Evolutionary conservation across 129 eudicot genomes (phyloP).

Genomic region (Centaurea solstitialis): DNA sequence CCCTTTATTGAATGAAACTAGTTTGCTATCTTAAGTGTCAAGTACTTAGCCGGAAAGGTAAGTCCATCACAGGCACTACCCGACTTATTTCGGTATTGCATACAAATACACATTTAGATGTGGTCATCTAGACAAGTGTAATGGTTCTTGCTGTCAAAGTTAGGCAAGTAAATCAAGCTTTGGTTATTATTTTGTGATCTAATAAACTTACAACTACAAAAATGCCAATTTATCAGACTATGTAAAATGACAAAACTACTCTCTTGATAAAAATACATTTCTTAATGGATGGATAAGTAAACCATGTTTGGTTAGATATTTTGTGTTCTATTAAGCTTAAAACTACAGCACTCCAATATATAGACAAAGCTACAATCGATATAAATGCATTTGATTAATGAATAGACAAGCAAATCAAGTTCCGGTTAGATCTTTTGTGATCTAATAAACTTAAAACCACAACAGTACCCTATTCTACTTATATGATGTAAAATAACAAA

Average conservation of each 20-base stretch:
- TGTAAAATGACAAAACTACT: not conserved
- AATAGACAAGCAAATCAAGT: not conserved
- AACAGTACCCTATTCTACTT: not conserved
- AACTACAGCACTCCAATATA: not conserved
- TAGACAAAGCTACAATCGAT: too few species aligned
- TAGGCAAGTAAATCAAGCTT: not conserved
- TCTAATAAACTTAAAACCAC: not conserved
- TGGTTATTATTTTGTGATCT: not conserved
- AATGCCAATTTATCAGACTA: not conserved
- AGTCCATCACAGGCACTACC: slow-evolving; percentile 1
- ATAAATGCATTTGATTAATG: too few species aligned
- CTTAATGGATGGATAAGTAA: not conserved
- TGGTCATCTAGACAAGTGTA: too few species aligned
- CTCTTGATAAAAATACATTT: not conserved
- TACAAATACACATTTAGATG: too few species aligned
- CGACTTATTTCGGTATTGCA: not conserved
- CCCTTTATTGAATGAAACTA: too few species aligned
- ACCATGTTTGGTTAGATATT: not conserved
- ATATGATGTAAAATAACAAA: not conserved
- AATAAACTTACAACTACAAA: not conserved
- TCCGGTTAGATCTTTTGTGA: not conserved
- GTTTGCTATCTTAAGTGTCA: too few species aligned
- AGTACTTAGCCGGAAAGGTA: not conserved
- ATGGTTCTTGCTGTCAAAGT: too few species aligned
- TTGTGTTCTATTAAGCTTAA: not conserved